Conservation (phyloP, 169 alveolate species). For the Eimeria maxima region DNA sequence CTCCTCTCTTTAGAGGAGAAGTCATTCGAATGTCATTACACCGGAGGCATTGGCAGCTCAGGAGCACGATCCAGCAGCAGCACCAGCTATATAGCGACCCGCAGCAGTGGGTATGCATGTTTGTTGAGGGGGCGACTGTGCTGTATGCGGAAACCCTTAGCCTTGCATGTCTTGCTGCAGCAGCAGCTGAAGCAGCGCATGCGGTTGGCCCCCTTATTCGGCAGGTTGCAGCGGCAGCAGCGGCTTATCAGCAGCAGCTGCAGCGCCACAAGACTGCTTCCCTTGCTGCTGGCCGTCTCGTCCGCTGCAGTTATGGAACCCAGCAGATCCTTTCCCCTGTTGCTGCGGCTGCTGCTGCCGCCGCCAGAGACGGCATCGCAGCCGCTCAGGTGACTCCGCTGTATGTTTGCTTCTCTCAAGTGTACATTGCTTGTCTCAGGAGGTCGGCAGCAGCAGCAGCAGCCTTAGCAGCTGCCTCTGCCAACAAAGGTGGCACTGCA, state of each 20-base stretch:
- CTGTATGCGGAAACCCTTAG: slow-evolving; percentile 26
- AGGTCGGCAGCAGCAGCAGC: slow-evolving; percentile 49
- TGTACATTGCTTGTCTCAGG: slow-evolving; percentile 26
- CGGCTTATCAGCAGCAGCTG: slow-evolving; percentile 45
- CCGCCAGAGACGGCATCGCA: slow-evolving; percentile 30
- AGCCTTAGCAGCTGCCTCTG: slow-evolving; percentile 14
- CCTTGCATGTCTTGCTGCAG: slow-evolving; percentile 8
- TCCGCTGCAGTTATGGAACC: slow-evolving; percentile 25
- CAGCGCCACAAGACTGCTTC: slow-evolving; percentile 53
- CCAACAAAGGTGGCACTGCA: neutral
- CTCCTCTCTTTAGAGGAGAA: slow-evolving; percentile 40
- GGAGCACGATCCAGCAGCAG: slow-evolving; percentile 14
- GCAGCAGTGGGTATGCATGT: slow-evolving; percentile 58
- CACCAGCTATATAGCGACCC: slow-evolving; percentile 52
- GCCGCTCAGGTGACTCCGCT: slow-evolving; percentile 17
- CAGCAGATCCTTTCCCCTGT: slow-evolving; percentile 2
- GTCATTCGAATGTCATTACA: slow-evolving; percentile 27
- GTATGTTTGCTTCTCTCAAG: slow-evolving; percentile 52
- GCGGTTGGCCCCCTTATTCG: slow-evolving; percentile 59
- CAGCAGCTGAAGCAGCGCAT: slow-evolving; percentile 66
- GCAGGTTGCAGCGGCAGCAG: slow-evolving; percentile 28
- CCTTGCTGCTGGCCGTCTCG: slow-evolving; percentile 55
- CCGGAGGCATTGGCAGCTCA: slow-evolving; percentile 41
- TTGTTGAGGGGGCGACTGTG: slow-evolving; percentile 40
- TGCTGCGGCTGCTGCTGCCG: slow-evolving; percentile 76